Conservation (phyloP, 164 flowering plant species). For the Tinospora cordifolia region DNA sequence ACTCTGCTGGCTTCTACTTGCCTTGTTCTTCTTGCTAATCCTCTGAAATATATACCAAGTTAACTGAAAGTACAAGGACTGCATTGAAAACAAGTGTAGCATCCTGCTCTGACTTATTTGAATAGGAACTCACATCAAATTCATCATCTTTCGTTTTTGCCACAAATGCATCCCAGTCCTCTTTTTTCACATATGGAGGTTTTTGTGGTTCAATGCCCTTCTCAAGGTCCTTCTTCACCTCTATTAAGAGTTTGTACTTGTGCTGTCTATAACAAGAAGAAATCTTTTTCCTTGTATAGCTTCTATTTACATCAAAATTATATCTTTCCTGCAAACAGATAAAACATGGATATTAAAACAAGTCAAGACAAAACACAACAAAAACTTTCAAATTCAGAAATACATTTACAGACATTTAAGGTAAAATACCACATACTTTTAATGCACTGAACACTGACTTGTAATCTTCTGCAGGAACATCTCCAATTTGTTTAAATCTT, state of each 20-base stretch:
- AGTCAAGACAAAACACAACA: not conserved
- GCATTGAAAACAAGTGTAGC: not conserved
- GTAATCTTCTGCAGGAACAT: slow-evolving; percentile 25
- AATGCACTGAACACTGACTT: slow-evolving; percentile 20
- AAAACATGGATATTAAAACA: not conserved
- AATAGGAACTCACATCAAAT: slow-evolving; percentile 21
- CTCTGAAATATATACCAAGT: slow-evolving; percentile 11
- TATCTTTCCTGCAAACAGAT: slow-evolving; percentile 21
- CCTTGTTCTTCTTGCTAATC: slow-evolving; percentile 28
- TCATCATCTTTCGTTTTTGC: slow-evolving; percentile 28
- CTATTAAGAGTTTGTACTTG: slow-evolving; percentile 24
- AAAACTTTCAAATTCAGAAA: not conserved
- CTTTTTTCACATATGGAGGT: slow-evolving; percentile 27
- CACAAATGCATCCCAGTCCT: slow-evolving; percentile 30
- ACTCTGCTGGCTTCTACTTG: slow-evolving; percentile 27
- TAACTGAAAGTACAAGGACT: not conserved
- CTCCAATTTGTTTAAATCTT: slow-evolving; percentile 28
- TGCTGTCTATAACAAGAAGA: slow-evolving; percentile 30
- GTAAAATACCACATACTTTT: slow-evolving; percentile 19
- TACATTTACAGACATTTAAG: slow-evolving; percentile 9
- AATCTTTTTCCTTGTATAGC: slow-evolving; percentile 26
- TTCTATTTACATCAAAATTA: slow-evolving; percentile 22
- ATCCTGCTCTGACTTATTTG: not conserved
- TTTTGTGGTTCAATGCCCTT: slow-evolving; percentile 25
- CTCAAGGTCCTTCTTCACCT: slow-evolving; percentile 28